Percentiles rank a stretch among this genome's conserved stretches.
These are phyloP conservation scores for Bipolaris oryzae DNA, from an alignment of 2,329 filamentous ascomycete genomes.

Conservation along the genomic window DNA sequence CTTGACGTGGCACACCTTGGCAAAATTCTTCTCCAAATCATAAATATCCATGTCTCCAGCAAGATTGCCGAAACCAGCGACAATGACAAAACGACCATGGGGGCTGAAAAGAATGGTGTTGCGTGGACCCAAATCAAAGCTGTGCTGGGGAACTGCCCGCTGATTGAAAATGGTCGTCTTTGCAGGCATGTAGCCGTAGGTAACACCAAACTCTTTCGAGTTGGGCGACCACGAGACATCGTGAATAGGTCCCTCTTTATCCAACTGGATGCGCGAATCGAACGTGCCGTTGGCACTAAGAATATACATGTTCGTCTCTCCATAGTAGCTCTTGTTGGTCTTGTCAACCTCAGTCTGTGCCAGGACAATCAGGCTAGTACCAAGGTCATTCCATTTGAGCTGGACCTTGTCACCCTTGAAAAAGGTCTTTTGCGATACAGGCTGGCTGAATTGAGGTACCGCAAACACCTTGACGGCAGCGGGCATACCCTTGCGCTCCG, in stretches of 20 bases:
- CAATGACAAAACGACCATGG: conserved; percentile 87
- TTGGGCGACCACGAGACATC: conserved; percentile 99
- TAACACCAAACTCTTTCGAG: conserved; percentile 95
- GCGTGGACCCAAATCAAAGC: conserved; percentile 83
- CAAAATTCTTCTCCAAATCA: conserved; percentile 91
- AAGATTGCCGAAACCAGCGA: conserved; percentile 96
- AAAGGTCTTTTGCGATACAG: conserved; percentile 96
- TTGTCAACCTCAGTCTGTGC: conserved; percentile 98
- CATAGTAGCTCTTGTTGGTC: conserved; percentile 98
- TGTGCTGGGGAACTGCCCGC: conserved; percentile 80
- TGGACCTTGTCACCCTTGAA: conserved; percentile 99
- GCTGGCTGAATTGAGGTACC: conserved; percentile 80
- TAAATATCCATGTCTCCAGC: conserved; percentile 98
- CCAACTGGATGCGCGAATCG: conserved; percentile 87
- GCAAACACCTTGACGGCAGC: conserved; percentile 94
- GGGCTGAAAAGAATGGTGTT: conserved; percentile 97
- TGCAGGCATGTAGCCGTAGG: conserved; percentile 98
- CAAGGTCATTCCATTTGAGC: conserved; percentile 94
- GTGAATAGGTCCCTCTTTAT: conserved; percentile 97
- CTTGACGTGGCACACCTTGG: conserved; percentile 91
- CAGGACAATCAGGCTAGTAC: conserved; percentile 89
- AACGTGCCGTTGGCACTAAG: conserved; percentile 90
- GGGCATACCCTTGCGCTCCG: conserved; percentile 95
- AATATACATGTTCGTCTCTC: conserved; percentile 95
- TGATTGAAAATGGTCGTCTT: conserved; percentile 98